Conservation (phyloP, 306 rosid genomes). For the Acacia crassicarpa region DNA sequence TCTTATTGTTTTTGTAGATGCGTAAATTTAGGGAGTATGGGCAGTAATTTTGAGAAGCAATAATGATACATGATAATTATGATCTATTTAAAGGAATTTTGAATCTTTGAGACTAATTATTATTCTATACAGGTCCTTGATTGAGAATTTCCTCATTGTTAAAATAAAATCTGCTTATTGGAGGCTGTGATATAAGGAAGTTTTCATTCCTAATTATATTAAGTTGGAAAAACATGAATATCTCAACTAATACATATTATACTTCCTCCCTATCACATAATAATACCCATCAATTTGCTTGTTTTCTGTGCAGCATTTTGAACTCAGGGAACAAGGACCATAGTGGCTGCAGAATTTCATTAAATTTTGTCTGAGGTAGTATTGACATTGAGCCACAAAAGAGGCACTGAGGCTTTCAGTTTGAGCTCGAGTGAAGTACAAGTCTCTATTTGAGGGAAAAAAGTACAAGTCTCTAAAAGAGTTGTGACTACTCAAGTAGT, state of each 20-base stretch:
- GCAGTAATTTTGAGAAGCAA: neutral
- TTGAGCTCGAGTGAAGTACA: conserved; percentile 13
- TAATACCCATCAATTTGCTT: conserved; percentile 11
- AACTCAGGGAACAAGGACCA: conserved; percentile 14
- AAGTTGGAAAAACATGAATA: neutral
- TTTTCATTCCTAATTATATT: neutral
- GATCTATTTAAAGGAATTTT: neutral
- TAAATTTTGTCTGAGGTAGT: conserved; percentile 22
- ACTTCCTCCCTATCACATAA: neutral
- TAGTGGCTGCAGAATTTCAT: conserved; percentile 12
- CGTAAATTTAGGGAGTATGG: neutral
- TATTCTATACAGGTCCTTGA: neutral
- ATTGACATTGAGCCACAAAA: conserved; percentile 24
- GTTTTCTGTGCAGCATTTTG: conserved; percentile 10
- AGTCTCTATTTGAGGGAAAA: neutral
- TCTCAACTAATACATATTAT: conserved; percentile 7
- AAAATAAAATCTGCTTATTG: neutral
- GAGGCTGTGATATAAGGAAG: conserved; percentile 16
- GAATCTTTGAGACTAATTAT: neutral
- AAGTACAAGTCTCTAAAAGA: neutral
- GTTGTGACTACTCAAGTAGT: neutral
- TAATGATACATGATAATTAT: neutral
- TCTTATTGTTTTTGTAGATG: neutral
- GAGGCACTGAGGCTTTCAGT: conserved; percentile 10
- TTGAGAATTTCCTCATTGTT: neutral